phyloP scores from a whole-genome alignment of 352 stramenopile genomes.

The Plasmopara viticola region DNA sequence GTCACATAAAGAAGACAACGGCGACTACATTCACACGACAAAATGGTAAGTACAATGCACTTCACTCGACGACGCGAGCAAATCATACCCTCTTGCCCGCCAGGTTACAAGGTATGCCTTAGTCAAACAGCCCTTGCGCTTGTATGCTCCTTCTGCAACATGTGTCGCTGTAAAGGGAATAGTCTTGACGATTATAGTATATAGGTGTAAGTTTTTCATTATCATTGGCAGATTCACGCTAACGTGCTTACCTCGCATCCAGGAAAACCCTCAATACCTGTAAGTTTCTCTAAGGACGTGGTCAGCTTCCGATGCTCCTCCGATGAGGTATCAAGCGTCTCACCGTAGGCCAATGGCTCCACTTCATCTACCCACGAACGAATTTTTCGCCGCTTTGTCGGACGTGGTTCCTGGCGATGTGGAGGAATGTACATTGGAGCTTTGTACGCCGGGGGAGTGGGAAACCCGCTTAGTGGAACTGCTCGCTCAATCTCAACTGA shows the following conservation, averaged over 20 bases:
- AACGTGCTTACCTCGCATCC: slow-evolving; percentile 61
- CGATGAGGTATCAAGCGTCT: slow-evolving; percentile 48
- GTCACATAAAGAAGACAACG: slow-evolving; percentile 74
- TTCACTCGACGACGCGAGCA: neutral
- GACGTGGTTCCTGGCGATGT: slow-evolving; percentile 44
- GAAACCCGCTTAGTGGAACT: slow-evolving; percentile 18
- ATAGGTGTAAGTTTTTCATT: slow-evolving; percentile 1
- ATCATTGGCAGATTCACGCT: neutral
- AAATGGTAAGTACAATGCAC: slow-evolving; percentile 4
- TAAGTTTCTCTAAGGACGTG: slow-evolving; percentile 61
- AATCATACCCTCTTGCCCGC: slow-evolving; percentile 66
- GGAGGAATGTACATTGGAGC: slow-evolving; percentile 66
- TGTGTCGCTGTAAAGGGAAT: slow-evolving; percentile 84
- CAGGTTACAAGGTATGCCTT: slow-evolving; percentile 82
- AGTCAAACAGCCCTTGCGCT: slow-evolving; percentile 66
- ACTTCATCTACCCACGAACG: slow-evolving; percentile 83
- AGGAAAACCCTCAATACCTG: slow-evolving; percentile 65
- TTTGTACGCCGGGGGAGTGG: slow-evolving; percentile 53
- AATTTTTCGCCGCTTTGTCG: slow-evolving; percentile 80
- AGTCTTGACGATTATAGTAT: slow-evolving; percentile 31
- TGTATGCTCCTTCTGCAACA: slow-evolving; percentile 61
- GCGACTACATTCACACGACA: slow-evolving; percentile 27
- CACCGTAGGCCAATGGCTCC: slow-evolving; percentile 49
- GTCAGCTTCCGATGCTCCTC: slow-evolving; percentile 54
- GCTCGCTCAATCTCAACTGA: slow-evolving; percentile 22